Evolutionary conservation across 331 rosid species (phyloP), one percentile per base, ranked within the genome.

Genomic region (Arachis monticola): DNA sequence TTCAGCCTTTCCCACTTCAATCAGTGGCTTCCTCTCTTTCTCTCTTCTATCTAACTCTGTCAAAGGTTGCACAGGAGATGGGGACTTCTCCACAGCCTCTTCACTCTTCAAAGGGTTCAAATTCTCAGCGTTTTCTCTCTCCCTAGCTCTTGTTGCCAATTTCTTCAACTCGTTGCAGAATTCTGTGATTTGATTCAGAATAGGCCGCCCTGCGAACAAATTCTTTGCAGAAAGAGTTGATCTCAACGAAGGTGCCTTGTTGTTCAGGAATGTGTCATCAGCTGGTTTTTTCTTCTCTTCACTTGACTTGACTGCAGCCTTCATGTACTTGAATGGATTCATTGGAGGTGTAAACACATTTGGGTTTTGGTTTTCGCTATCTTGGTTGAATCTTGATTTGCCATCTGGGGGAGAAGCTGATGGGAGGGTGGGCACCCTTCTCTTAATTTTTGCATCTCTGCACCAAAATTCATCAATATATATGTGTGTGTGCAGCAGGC

Each of bases 141-240:
- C 97, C 80, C 74, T 89, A 0, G 83, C 72, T 78, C 89, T 85
- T 42, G 53, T 78, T 0, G 93, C 92, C 87, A 93, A 47, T 81
- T 83, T 89, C 87, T 91, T 93, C 84, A 93, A 74, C 35, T 93
- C 99, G 53, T 71, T 86, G 75, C 97, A 95, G 82, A 95, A 95
- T 60, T 89, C 99, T 1, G 98, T 85, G 76, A 95, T 87, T 79
- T 90, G 99, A 70, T 85, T 88, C 64, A 95, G 78, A 70, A 94
- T 86, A 61, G 95, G 97, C 73, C 95, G 81, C 75, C 93, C 90
- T 0, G 88, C 86, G 56, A 94, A 86, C 72, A 94, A 85, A 74
- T 92, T 94, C 84, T 88, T 87, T 0, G 96, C 89, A 0, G 96
- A 94, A 62, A 87, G 93, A 46, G 96, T 84, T 82, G 88, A 85